A percentile compares a stretch with the other conserved stretches of the same genome.
phyloP scores from a whole-genome alignment of 1,139 yeast species.

The Yamadazyma oceani region DNA sequence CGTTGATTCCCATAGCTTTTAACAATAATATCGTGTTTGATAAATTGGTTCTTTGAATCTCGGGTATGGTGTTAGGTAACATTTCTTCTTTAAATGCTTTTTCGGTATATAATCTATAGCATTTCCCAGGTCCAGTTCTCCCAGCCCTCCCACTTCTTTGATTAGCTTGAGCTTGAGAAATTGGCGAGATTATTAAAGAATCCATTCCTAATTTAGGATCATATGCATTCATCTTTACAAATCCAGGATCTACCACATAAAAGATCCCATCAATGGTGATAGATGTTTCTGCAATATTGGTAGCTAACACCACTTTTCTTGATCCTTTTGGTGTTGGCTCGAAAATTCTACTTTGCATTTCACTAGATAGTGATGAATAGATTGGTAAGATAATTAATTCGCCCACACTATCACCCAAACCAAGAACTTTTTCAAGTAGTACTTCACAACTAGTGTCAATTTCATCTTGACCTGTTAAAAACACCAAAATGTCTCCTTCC shows the following conservation, averaged over 20 bases:
- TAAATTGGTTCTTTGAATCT: slow-evolving; percentile 87
- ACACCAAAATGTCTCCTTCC: slow-evolving; percentile 79
- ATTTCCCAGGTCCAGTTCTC: slow-evolving; percentile 82
- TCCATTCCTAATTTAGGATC: slow-evolving; percentile 81
- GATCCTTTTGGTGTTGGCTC: slow-evolving; percentile 73
- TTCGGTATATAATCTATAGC: slow-evolving; percentile 74
- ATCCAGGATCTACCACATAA: slow-evolving; percentile 81
- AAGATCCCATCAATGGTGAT: slow-evolving; percentile 77
- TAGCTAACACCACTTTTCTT: slow-evolving; percentile 73
- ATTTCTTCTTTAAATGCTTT: slow-evolving; percentile 70
- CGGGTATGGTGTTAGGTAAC: slow-evolving; percentile 85
- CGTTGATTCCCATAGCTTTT: slow-evolving; percentile 93
- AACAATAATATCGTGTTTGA: slow-evolving; percentile 84
- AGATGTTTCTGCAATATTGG: slow-evolving; percentile 82
- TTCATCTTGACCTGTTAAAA: slow-evolving; percentile 89
- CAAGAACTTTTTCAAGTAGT: slow-evolving; percentile 62
- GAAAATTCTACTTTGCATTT: slow-evolving; percentile 68
- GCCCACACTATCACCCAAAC: slow-evolving; percentile 60
- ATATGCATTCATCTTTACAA: slow-evolving; percentile 74
- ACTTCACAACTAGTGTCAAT: slow-evolving; percentile 88
- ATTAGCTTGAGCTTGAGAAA: slow-evolving; percentile 80
- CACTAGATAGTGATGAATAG: slow-evolving; percentile 76
- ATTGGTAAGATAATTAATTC: slow-evolving; percentile 85
- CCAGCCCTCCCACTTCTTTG: slow-evolving; percentile 88
- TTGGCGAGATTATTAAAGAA: slow-evolving; percentile 67